phyloP scores from a whole-genome alignment of 345 rosid species.

The Balakata baccata region DNA sequence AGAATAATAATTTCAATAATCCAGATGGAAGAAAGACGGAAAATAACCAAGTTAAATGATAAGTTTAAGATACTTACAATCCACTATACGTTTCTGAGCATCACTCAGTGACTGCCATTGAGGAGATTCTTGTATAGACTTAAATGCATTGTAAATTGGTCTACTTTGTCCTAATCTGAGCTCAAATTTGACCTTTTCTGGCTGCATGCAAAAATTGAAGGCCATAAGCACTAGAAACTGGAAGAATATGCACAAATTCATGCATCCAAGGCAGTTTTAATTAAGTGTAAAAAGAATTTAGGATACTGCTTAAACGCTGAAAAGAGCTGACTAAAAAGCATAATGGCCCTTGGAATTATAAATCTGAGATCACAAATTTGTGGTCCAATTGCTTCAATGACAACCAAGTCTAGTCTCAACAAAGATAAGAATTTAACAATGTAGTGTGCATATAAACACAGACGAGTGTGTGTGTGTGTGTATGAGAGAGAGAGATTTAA shows the following conservation, averaged over 20 bases:
- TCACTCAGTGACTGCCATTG: slow-evolving; percentile 58
- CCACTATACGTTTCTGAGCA: slow-evolving; percentile 71
- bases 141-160: slow-evolving; percentile 71
- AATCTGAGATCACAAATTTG: not conserved
- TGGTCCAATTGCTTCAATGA: not conserved
- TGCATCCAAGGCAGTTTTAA: slow-evolving; percentile 1
- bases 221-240: slow-evolving; percentile 12
- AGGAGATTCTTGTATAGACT: slow-evolving; percentile 63
- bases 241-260: slow-evolving; percentile 1
- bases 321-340: not conserved
- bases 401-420: not conserved
- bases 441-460: not conserved
- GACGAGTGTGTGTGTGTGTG: not conserved
- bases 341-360: not conserved
- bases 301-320: not conserved
- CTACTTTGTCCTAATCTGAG: slow-evolving; percentile 77
- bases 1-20: too few relatives aligned
- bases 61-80: slow-evolving; percentile 32
- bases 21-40: too few relatives aligned
- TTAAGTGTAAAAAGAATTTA: not conserved
- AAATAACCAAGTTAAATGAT: too few relatives aligned
- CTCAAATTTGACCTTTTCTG: slow-evolving; percentile 70
- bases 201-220: slow-evolving; percentile 40
- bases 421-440: not conserved
- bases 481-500: not conserved